Conservation (phyloP, 306 rosid genomes). For the Lotus japonicus region DNA sequence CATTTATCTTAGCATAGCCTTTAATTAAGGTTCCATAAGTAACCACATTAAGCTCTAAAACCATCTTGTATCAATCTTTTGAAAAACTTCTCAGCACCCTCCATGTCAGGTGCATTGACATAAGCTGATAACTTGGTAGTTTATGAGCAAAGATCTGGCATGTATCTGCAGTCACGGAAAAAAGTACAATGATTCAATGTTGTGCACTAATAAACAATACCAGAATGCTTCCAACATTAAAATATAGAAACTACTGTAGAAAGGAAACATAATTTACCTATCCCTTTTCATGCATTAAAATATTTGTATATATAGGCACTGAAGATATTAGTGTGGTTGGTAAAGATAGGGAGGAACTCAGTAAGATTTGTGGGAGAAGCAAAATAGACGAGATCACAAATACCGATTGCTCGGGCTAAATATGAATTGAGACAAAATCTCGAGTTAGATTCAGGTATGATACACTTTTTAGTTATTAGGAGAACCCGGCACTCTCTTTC, state of each 20-base stretch:
- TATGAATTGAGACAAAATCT: too few species aligned
- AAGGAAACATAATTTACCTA: constrained; percentile 43
- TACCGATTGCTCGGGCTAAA: too few species aligned
- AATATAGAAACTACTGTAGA: background rate
- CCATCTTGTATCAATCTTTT: constrained; percentile 66
- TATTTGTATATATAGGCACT: background rate
- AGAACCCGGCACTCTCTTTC: too few species aligned
- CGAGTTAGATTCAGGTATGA: too few species aligned
- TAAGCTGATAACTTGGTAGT: constrained; percentile 89
- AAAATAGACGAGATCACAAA: too few species aligned
- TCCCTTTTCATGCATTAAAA: constrained; percentile 87
- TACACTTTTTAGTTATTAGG: too few species aligned
- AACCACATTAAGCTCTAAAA: constrained; percentile 66
- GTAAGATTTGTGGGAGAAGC: too few species aligned
- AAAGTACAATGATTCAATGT: constrained; percentile 8
- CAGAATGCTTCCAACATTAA: background rate
- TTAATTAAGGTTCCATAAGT: background rate
- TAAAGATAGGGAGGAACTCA: background rate
- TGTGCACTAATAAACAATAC: background rate
- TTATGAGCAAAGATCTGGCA: constrained; percentile 80
- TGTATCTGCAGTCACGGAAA: constrained; percentile 40
- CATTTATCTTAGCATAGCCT: too few species aligned
- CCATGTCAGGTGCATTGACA: constrained; percentile 83
- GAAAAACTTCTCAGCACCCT: constrained; percentile 81
- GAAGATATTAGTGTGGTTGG: background rate